Conservation (phyloP, 805 yeast species). For the Grigorovia transvaalensis region DNA sequence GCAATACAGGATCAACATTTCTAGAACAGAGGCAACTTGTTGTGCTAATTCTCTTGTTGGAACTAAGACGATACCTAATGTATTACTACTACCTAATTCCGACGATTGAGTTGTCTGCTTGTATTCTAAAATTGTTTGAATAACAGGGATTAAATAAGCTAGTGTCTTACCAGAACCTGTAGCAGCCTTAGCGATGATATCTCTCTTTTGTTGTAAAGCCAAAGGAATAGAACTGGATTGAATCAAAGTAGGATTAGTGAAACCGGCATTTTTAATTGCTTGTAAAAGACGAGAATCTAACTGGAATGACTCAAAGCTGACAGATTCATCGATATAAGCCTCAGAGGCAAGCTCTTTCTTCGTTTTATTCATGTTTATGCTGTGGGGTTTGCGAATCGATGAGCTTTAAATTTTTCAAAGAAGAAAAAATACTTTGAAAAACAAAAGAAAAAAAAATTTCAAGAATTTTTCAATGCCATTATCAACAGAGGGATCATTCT, state of each 20-base stretch:
- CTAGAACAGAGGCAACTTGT: slow-evolving; percentile 68
- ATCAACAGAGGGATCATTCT: not conserved
- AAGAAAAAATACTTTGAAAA: not conserved
- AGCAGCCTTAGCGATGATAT: slow-evolving; percentile 84
- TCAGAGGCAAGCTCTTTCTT: slow-evolving; percentile 35
- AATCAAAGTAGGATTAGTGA: slow-evolving; percentile 76
- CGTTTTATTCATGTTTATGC: not conserved
- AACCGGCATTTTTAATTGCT: slow-evolving; percentile 73
- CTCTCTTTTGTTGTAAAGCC: slow-evolving; percentile 82
- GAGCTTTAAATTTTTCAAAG: slow-evolving; percentile 3
- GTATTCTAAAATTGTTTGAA: slow-evolving; percentile 58
- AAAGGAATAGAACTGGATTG: slow-evolving; percentile 88
- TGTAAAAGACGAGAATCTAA: slow-evolving; percentile 77
- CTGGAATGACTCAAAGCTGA: slow-evolving; percentile 63
- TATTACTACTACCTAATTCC: slow-evolving; percentile 18
- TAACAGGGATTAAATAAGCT: slow-evolving; percentile 78
- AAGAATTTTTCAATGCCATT: not conserved
- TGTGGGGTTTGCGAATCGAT: slow-evolving; percentile 23
- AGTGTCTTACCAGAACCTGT: slow-evolving; percentile 96
- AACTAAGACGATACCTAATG: slow-evolving; percentile 63
- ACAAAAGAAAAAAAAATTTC: too few relatives aligned
- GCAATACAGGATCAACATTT: slow-evolving; percentile 59
- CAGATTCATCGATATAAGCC: slow-evolving; percentile 60
- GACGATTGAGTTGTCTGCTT: slow-evolving; percentile 18
- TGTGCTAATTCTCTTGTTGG: slow-evolving; percentile 89